Evolutionary conservation across 1,284 basidiomycete genomes (phyloP).

Genomic region (Dichomitus squalens): DNA sequence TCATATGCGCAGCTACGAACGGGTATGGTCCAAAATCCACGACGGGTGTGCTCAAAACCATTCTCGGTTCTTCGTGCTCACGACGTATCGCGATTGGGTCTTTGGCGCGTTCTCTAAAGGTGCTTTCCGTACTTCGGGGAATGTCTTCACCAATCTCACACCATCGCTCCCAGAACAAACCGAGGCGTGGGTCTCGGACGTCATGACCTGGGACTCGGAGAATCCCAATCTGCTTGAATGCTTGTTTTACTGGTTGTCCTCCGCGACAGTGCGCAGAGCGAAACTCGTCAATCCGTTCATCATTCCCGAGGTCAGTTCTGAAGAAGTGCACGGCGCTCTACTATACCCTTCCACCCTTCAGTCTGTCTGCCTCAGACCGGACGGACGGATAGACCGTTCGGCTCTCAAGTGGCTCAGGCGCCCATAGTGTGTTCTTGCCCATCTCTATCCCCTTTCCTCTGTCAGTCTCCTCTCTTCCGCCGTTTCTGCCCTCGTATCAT

Average conservation of each 20-base stretch:
- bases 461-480: not conserved
- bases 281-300: conserved; percentile 22
- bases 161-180: conserved; percentile 53
- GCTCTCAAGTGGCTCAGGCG: conserved; percentile 25
- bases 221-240: conserved; percentile 30
- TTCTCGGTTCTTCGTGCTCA: conserved; percentile 67
- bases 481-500: conserved; percentile 31
- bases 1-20: not conserved
- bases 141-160: not conserved
- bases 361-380: conserved; percentile 41
- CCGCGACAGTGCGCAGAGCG: conserved; percentile 20
- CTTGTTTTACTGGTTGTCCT: conserved; percentile 34
- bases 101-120: conserved; percentile 71
- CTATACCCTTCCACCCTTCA: conserved; percentile 42
- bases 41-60: conserved; percentile 57
- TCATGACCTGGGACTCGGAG: conserved; percentile 9
- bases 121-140: conserved; percentile 30
- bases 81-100: conserved; percentile 70
- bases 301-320: conserved; percentile 36
- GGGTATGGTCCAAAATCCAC: conserved; percentile 50
- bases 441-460: not conserved
- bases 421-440: too few species aligned
- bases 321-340: conserved; percentile 12
- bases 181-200: conserved; percentile 22
- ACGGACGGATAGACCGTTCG: conserved; percentile 29